These are phyloP conservation scores for Ilex aquifolium DNA, from an alignment of 257 asterid species.

Conservation along the genomic window DNA sequence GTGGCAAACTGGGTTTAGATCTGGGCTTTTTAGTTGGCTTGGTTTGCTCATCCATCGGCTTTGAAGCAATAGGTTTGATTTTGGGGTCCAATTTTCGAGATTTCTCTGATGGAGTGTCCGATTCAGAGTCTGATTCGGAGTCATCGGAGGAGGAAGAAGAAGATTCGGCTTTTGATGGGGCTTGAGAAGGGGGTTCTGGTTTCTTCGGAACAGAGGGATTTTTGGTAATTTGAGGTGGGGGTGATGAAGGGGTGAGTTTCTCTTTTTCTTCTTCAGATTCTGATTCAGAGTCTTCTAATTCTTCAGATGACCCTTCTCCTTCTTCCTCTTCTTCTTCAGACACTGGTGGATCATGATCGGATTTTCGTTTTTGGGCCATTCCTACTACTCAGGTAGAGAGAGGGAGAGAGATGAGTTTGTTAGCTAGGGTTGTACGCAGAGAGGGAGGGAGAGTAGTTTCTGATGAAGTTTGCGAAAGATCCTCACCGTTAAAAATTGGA, in stretches of 20 bases:
- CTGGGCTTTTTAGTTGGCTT: conserved; percentile 15
- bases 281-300: background rate
- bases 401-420: too few relatives aligned
- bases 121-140: background rate
- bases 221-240: too few relatives aligned
- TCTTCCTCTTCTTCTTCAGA: background rate
- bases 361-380: background rate
- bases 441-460: too few relatives aligned
- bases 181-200: conserved; percentile 31
- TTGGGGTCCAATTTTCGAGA: conserved; percentile 11
- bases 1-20: conserved; percentile 19
- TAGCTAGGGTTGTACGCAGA: too few relatives aligned
- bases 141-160: conserved; percentile 41
- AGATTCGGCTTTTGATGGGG: conserved; percentile 44
- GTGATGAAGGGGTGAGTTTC: background rate
- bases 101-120: background rate
- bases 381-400: too few relatives aligned
- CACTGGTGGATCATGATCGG: background rate
- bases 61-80: conserved; percentile 26
- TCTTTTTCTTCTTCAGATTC: background rate
- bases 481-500: too few relatives aligned
- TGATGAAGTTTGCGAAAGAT: too few relatives aligned
- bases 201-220: background rate
- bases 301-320: background rate
- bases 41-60: conserved; percentile 17